Percentiles rank a stretch among this genome's conserved stretches.
Conservation (phyloP, 176 grass and related monocot species). For the Oryza brachyantha region DNA sequence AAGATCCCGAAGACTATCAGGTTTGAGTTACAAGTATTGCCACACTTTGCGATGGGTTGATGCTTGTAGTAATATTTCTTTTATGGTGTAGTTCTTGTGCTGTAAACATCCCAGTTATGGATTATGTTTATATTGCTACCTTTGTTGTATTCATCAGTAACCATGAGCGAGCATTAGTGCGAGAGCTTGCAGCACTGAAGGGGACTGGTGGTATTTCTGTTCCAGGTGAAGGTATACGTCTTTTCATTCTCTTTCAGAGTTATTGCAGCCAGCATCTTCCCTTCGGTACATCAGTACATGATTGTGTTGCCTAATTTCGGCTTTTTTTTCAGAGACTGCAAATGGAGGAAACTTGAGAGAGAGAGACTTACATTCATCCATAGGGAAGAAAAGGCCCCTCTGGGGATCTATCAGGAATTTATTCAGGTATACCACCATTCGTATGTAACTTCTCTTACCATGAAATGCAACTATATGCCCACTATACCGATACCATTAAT, state of each 20-base stretch:
- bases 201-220: constrained; percentile 35
- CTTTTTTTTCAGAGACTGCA: constrained; percentile 20
- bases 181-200: constrained; percentile 57
- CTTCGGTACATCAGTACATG: background rate
- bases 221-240: constrained; percentile 33
- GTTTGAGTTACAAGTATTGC: constrained; percentile 32
- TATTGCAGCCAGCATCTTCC: constrained; percentile 11
- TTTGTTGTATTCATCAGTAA: constrained; percentile 47
- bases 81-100: background rate
- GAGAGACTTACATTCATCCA: constrained; percentile 14
- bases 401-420: constrained; percentile 62
- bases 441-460: constrained; percentile 21
- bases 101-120: background rate
- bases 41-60: background rate
- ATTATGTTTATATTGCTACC: background rate
- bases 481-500: background rate
- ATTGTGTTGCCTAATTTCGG: constrained; percentile 6
- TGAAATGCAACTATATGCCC: background rate
- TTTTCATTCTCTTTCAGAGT: background rate
- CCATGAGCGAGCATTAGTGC: constrained; percentile 44
- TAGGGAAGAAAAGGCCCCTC: constrained; percentile 42
- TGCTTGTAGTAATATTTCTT: background rate
- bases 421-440: constrained; percentile 55
- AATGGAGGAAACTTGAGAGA: constrained; percentile 11
- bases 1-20: constrained; percentile 80